phyloP scores from a whole-genome alignment of 441 rosid species.

The Aquilaria agallochum region DNA sequence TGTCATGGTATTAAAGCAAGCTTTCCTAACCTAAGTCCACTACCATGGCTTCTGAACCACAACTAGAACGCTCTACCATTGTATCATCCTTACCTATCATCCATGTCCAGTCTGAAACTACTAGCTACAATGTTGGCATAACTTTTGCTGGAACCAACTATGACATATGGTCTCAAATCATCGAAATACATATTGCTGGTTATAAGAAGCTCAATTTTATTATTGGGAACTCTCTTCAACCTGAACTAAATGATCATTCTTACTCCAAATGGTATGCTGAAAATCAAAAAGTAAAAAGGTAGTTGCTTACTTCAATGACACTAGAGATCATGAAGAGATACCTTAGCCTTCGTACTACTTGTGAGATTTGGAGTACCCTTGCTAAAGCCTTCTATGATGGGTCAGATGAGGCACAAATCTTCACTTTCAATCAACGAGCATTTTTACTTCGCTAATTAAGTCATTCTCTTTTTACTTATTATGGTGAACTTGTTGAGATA shows the following conservation, averaged over 20 bases:
- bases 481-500: conserved; percentile 6
- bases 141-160: conserved; percentile 2
- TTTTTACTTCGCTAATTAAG: neutral
- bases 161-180: conserved; percentile 8
- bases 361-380: conserved; percentile 3
- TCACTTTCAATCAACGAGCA: conserved; percentile 6
- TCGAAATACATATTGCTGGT: conserved; percentile 1
- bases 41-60: too few relatives aligned
- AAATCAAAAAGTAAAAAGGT: conserved; percentile 9
- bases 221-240: neutral
- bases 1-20: too few relatives aligned
- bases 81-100: neutral
- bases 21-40: too few relatives aligned
- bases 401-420: conserved; percentile 1
- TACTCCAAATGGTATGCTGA: neutral
- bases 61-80: too few relatives aligned
- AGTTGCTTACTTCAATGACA: conserved; percentile 7
- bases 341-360: neutral
- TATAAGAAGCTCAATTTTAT: neutral
- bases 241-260: neutral
- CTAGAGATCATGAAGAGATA: conserved; percentile 3
- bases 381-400: conserved; percentile 17
- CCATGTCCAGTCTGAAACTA: conserved; percentile 1
- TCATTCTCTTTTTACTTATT: conserved; percentile 5
- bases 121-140: neutral